These are phyloP conservation scores for Boletus rubropictus DNA, from an alignment of 768 basidiomycete genomes.

Conservation along the genomic window DNA sequence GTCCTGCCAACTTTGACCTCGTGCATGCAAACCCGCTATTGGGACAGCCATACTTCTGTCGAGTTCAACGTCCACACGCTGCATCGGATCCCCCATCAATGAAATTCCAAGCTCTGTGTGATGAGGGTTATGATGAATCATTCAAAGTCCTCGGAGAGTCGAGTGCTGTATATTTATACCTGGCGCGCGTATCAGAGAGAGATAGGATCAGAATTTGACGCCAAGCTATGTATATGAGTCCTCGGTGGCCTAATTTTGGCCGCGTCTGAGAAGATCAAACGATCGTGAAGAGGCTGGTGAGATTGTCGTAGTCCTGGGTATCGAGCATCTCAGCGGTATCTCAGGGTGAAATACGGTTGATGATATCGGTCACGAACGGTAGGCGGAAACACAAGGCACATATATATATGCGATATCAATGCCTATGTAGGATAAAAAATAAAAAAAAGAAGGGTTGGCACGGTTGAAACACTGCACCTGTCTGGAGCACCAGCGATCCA, in stretches of 20 bases:
- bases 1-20: too few species aligned
- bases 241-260: background rate
- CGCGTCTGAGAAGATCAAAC: background rate
- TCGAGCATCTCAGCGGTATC: background rate
- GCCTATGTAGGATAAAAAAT: background rate
- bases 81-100: background rate
- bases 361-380: background rate
- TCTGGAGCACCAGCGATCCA: background rate
- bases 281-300: background rate
- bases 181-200: background rate
- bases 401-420: background rate
- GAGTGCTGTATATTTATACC: background rate
- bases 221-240: background rate
- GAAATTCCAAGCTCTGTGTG: background rate
- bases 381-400: background rate
- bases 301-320: background rate
- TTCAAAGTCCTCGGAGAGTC: slow-evolving; percentile 11
- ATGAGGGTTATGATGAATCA: background rate
- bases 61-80: background rate
- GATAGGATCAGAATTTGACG: background rate
- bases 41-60: background rate
- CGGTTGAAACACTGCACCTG: background rate
- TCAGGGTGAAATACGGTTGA: background rate
- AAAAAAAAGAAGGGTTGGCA: background rate
- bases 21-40: background rate